These are phyloP conservation scores for Talaromyces albobiverticillius DNA, from an alignment of 2,329 filamentous ascomycete species.

Conservation along the genomic window DNA sequence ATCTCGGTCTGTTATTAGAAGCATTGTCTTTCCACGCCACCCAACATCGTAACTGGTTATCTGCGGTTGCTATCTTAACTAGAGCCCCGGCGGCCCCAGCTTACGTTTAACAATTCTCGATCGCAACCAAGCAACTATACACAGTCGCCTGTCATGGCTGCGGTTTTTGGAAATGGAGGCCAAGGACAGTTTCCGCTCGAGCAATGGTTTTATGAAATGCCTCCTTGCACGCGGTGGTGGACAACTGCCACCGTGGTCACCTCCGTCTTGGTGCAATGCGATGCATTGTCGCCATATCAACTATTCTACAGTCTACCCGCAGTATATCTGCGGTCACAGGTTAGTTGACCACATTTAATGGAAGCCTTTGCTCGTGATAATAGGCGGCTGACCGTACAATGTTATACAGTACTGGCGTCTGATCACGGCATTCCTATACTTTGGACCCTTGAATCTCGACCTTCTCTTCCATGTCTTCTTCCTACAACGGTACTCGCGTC, in stretches of 20 bases:
- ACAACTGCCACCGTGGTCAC: conserved; percentile 87
- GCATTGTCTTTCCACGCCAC: too few species aligned
- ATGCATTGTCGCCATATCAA: conserved; percentile 88
- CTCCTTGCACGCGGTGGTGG: conserved; percentile 94
- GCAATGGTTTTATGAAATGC: conserved; percentile 99
- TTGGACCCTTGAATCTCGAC: conserved; percentile 89
- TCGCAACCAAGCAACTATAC: background rate
- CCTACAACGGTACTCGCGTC: conserved; percentile 89
- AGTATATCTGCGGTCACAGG: conserved; percentile 89
- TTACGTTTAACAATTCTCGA: background rate
- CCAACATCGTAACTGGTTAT: too few species aligned
- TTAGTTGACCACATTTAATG: too few species aligned
- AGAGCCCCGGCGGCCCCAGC: too few species aligned
- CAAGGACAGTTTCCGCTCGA: conserved; percentile 73
- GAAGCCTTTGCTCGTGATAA: too few species aligned
- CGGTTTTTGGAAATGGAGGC: conserved; percentile 43
- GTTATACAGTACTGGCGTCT: conserved; percentile 85
- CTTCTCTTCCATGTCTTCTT: conserved; percentile 98
- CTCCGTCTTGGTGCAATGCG: conserved; percentile 86
- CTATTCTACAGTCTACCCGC: conserved; percentile 94
- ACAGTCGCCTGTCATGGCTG: conserved; percentile 33
- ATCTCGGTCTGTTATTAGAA: too few species aligned
- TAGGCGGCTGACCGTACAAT: background rate
- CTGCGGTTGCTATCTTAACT: too few species aligned
- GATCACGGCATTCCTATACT: conserved; percentile 95